Evolutionary conservation across 148 eudicot species (phyloP), one percentile per base, ranked within the genome.

Genomic region (Camellia lanceoleosa): DNA sequence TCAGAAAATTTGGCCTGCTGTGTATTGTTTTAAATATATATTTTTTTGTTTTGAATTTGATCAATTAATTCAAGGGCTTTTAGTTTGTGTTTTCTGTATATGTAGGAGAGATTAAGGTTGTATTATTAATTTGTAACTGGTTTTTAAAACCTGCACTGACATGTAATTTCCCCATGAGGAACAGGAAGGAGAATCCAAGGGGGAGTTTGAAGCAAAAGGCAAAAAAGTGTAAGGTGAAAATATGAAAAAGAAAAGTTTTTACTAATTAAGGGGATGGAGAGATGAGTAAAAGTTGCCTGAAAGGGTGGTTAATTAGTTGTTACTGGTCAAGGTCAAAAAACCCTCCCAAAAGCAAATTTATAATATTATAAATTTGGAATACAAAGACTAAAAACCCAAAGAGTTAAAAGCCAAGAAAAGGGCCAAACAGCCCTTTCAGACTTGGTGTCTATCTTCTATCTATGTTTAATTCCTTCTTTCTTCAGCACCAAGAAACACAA

Each of bases 271-370:
- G 83, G 43, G 77, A 47, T 42, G 41, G 30, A 60, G n/a, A 80
- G 82, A 44, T 68, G 83, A 81, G 83, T 42, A 68, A 81, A 81
- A 75, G 38, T 75, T 81, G 83, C 83, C 83, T 81, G 47, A 81
- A 81, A 75, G 68, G 23, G 64, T 58, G 83, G 79, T 75, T 59
- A 43, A 69, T 68, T 81, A 75, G 78, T 38, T 13, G 61, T 42
- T 58, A 9, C 1, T 13, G 82, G 78, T 80, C 77, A 66, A 81
- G 63, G 70, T 66, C 74, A 46, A 51, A 66, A 73, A 41, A 75
- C 46, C 79, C 64, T 38, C 72, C 49, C 46, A 68, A 59, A 80
- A n/a, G n/a, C n/a, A n/a, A n/a, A n/a, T n/a, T n/a, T n/a, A n/a
- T n/a, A n/a, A 49, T 46, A 19, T 13, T 16, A 19, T 47, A 80